Evolutionary conservation across 495 filamentous ascomycete genomes (phyloP).

Genomic region (Daldinia decipiens): DNA sequence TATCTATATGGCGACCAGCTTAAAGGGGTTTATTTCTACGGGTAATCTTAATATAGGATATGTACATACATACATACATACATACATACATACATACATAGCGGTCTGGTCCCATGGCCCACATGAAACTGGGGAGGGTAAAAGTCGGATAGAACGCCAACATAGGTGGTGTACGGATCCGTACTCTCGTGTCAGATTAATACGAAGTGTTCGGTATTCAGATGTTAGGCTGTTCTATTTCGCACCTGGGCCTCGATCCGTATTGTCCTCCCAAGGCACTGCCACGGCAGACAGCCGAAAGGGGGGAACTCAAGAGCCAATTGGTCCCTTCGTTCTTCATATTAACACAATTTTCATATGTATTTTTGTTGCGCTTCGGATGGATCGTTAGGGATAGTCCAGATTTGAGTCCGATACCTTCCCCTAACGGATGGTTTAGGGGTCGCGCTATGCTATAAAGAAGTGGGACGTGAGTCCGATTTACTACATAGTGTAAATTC

Average conservation of each 20-base stretch:
- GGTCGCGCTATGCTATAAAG: background rate
- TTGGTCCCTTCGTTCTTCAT: background rate
- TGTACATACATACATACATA: no score
- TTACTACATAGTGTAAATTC: constrained; percentile 1
- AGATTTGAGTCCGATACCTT: constrained; percentile 10
- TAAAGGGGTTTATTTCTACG: background rate
- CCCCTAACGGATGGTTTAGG: background rate
- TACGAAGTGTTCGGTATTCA: background rate
- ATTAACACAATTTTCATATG: no score
- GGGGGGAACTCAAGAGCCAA: background rate
- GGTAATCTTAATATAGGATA: constrained; percentile 1
- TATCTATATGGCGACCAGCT: background rate
- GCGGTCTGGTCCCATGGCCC: background rate
- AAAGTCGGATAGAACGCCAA: background rate
- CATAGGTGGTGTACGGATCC: background rate
- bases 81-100: no score
- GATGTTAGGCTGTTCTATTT: background rate
- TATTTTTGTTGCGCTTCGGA: background rate
- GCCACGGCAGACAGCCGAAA: constrained; percentile 1
- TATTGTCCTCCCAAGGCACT: no score
- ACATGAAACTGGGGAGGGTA: constrained; percentile 5
- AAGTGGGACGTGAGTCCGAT: constrained; percentile 1
- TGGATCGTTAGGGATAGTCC: constrained; percentile 2
- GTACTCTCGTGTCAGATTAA: constrained; percentile 6
- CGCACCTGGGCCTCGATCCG: background rate